Evolutionary conservation across 208 protist genomes (phyloP), one percentile per base, ranked within the genome.

Genomic region (Crithidia bombi): DNA sequence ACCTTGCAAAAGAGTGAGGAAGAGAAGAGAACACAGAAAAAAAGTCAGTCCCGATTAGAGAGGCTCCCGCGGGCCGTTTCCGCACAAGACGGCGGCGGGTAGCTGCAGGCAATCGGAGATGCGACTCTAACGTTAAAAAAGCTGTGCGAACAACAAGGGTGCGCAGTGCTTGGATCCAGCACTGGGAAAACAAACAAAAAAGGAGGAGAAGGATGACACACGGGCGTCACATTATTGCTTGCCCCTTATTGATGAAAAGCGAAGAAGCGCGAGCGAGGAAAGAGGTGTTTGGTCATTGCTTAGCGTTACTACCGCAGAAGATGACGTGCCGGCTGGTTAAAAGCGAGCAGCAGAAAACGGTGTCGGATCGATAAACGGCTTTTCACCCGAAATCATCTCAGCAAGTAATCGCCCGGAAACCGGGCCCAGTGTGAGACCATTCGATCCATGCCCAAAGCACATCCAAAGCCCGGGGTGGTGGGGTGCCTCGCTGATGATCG

Each of bases 261-360:
- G 14, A 41, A 14, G 38, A 41, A 6, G 38, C n/a, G n/a, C n/a
- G n/a, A n/a, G n/a, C n/a, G n/a, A n/a, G n/a, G n/a, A n/a, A n/a
- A n/a, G n/a, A n/a, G n/a, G n/a, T n/a, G n/a, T n/a, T n/a, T n/a
- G n/a, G n/a, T n/a, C n/a, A n/a, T n/a, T n/a, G n/a, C n/a, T n/a
- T n/a, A n/a, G n/a, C n/a, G n/a, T n/a, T n/a, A n/a, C n/a, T n/a
- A n/a, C n/a, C n/a, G n/a, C n/a, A n/a, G n/a, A n/a, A n/a, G n/a
- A n/a, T n/a, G n/a, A n/a, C n/a, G n/a, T n/a, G n/a, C n/a, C n/a
- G n/a, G n/a, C n/a, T n/a, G n/a, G n/a, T 50, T 32, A 59, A 33
- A 79, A 77, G 4, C 65, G 78, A 1, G 51, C 21, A 1, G 66
- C 52, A n/a, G 50, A 62, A 36, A 83, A 83, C 10, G 68, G 69